phyloP scores from a whole-genome alignment of 2,329 filamentous ascomycete species.

The Knoxdaviesia capensis region DNA sequence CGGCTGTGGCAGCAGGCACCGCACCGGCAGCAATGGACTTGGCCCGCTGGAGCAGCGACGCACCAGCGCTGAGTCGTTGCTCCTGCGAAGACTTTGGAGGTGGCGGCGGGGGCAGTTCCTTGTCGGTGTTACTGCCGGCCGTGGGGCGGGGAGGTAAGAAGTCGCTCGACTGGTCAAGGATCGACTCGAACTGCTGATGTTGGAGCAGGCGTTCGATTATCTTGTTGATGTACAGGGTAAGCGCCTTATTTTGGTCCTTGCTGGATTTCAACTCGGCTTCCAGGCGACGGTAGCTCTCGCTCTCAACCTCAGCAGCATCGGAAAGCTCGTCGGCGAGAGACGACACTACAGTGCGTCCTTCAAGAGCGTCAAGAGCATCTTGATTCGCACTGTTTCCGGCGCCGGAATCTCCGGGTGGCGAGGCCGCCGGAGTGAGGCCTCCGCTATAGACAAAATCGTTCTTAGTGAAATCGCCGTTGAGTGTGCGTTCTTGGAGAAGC shows the following conservation, averaged over 20 bases:
- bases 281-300: conserved; percentile 42
- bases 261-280: conserved; percentile 61
- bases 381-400: conserved; percentile 20
- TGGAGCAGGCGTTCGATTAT: conserved; percentile 91
- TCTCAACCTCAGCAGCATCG: conserved; percentile 39
- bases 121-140: conserved; percentile 37
- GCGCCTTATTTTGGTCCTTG: conserved; percentile 90
- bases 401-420: too few relatives aligned
- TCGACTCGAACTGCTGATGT: conserved; percentile 86
- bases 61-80: not conserved
- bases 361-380: conserved; percentile 42
- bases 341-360: conserved; percentile 29
- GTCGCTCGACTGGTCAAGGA: conserved; percentile 62
- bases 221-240: conserved; percentile 96
- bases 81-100: conserved; percentile 17
- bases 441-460: conserved; percentile 57
- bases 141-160: conserved; percentile 5
- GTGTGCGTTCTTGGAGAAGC: conserved; percentile 79
- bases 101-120: conserved; percentile 58
- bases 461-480: conserved; percentile 81
- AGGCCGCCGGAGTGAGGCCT: conserved; percentile 9
- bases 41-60: conserved; percentile 19
- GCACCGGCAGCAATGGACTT: conserved; percentile 30
- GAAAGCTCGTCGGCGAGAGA: conserved; percentile 80
- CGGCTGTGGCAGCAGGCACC: conserved; percentile 3